These are phyloP conservation scores for Cryptosporidium ubiquitum DNA, from an alignment of 169 alveolate genomes.

Conservation along the genomic window DNA sequence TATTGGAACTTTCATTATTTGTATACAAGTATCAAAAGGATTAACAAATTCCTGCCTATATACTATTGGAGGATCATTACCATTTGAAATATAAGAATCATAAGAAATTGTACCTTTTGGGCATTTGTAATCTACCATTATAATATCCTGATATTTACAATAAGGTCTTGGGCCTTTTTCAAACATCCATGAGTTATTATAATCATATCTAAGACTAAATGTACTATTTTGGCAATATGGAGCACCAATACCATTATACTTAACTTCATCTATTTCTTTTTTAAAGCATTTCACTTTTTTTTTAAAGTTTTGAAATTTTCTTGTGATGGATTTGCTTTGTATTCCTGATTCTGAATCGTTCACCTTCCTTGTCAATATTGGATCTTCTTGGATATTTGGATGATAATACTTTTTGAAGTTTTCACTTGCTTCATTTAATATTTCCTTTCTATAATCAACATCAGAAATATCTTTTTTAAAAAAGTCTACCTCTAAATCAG, in stretches of 20 bases:
- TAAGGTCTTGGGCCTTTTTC: slow-evolving; percentile 51
- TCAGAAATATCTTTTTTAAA: slow-evolving; percentile 10
- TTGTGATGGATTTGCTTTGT: slow-evolving; percentile 31
- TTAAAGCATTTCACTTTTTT: slow-evolving; percentile 1
- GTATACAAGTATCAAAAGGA: slow-evolving; percentile 54
- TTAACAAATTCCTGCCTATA: slow-evolving; percentile 14
- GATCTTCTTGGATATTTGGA: not conserved
- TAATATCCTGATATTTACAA: slow-evolving; percentile 23
- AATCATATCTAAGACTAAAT: slow-evolving; percentile 28
- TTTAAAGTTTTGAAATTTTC: not conserved
- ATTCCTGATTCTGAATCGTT: slow-evolving; percentile 32
- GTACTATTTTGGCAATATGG: slow-evolving; percentile 45
- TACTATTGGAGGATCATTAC: slow-evolving; percentile 58
- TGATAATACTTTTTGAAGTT: not conserved
- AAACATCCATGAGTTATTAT: slow-evolving; percentile 42
- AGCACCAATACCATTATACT: slow-evolving; percentile 40
- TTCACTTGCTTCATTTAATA: slow-evolving; percentile 17
- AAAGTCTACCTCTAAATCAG: not conserved
- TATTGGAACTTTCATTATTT: slow-evolving; percentile 19
- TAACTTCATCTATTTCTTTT: not conserved
- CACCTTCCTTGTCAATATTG: slow-evolving; percentile 34
- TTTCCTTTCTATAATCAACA: slow-evolving; percentile 12
- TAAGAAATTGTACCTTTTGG: slow-evolving; percentile 49
- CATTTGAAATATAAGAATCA: slow-evolving; percentile 41
- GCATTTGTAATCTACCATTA: slow-evolving; percentile 29